phyloP scores from a whole-genome alignment of 768 basidiomycete genomes.

The Leccinum barrowsii region DNA sequence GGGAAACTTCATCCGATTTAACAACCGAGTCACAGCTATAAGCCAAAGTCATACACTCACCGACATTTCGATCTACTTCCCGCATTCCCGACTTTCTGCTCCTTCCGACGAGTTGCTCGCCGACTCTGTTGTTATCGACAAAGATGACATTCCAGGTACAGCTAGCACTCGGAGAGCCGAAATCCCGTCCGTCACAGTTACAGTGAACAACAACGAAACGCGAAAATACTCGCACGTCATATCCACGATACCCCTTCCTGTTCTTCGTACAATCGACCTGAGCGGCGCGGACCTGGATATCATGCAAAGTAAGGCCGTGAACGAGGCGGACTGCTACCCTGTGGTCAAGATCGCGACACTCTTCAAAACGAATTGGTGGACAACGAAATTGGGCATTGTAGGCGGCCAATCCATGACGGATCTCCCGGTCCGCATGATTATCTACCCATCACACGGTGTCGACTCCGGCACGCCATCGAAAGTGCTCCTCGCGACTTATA shows the following conservation, averaged over 20 bases:
- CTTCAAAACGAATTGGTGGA: constrained; percentile 15
- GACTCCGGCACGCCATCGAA: constrained; percentile 7
- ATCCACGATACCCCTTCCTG: constrained; percentile 3
- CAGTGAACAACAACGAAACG: constrained; percentile 8
- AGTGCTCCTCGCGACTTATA: constrained; percentile 9
- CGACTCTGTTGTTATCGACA: neutral
- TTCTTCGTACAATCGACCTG: constrained; percentile 6
- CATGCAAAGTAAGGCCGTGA: constrained; percentile 8
- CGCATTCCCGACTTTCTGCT: neutral
- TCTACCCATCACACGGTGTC: constrained; percentile 10
- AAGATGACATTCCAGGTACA: neutral
- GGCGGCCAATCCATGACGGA: constrained; percentile 12
- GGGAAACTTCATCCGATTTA: neutral
- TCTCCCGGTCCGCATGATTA: constrained; percentile 4
- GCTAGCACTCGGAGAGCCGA: neutral
- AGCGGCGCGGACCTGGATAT: constrained; percentile 3
- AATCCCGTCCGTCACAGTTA: constrained; percentile 4
- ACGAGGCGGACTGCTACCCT: neutral
- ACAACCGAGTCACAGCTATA: constrained; percentile 5
- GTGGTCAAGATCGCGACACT: constrained; percentile 3
- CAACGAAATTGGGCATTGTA: constrained; percentile 6
- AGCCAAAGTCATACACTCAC: neutral
- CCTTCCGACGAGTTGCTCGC: neutral
- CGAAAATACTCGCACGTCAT: constrained; percentile 8
- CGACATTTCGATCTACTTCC: neutral